Conservation (phyloP, 345 rosid genomes). For the Lepidium sativum region DNA sequence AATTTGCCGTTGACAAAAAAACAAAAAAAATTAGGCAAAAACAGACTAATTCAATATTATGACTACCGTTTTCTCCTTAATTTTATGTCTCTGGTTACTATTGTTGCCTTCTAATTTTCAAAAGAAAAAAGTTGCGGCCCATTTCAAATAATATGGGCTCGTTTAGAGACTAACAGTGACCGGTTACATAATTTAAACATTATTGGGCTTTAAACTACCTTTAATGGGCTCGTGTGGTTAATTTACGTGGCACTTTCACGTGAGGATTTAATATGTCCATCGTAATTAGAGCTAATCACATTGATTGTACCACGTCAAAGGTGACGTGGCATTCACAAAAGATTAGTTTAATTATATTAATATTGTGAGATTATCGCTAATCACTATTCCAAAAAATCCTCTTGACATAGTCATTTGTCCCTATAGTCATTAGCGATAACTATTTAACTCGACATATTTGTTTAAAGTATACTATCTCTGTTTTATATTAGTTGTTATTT, state of each 20-base stretch:
- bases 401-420: background rate
- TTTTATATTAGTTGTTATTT: too few relatives aligned
- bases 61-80: too few relatives aligned
- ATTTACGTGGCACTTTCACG: conserved; percentile 8
- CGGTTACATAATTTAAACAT: background rate
- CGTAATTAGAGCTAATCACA: background rate
- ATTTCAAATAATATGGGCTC: too few relatives aligned
- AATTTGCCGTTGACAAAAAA: too few relatives aligned
- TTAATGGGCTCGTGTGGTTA: background rate
- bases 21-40: too few relatives aligned
- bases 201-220: background rate
- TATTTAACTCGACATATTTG: too few relatives aligned
- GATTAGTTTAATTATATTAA: background rate
- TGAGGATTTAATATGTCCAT: background rate
- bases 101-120: too few relatives aligned
- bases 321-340: conserved; percentile 13
- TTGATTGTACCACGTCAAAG: conserved; percentile 11
- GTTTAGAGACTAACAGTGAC: too few relatives aligned
- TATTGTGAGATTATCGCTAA: background rate
- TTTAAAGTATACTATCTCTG: too few relatives aligned
- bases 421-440: conserved; percentile 3
- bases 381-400: background rate
- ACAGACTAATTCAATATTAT: too few relatives aligned
- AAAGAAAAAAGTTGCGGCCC: too few relatives aligned
- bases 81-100: too few relatives aligned